phyloP scores from a whole-genome alignment of 345 rosid genomes.

The Dimocarpus longan region DNA sequence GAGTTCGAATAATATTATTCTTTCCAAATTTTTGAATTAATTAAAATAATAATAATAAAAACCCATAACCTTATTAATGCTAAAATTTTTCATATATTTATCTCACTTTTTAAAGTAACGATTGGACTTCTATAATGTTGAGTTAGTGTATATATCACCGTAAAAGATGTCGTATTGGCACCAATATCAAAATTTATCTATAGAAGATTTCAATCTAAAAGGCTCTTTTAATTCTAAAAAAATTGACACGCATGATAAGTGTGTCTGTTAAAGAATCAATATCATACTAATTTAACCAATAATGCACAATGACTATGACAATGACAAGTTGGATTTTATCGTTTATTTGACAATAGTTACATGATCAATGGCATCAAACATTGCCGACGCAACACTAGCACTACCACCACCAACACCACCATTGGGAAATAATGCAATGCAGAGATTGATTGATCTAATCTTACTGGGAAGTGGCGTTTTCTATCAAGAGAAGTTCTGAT shows the following conservation, averaged over 20 bases:
- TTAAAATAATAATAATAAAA: too few relatives aligned
- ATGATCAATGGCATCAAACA: background rate
- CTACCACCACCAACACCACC: background rate
- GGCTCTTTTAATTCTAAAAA: background rate
- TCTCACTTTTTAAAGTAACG: too few relatives aligned
- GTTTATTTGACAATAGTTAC: background rate
- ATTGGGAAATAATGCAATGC: background rate
- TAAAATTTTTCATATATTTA: too few relatives aligned
- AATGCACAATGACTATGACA: background rate
- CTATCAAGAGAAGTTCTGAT: background rate
- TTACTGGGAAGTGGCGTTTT: background rate
- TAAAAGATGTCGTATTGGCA: background rate
- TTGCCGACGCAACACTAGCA: background rate
- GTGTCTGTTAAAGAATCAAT: background rate
- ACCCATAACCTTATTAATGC: too few relatives aligned
- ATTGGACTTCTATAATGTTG: background rate
- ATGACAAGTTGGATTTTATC: background rate
- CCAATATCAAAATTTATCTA: background rate
- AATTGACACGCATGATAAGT: background rate
- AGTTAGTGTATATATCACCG: background rate
- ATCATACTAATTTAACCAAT: background rate
- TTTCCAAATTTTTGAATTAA: too few relatives aligned
- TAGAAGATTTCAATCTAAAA: background rate
- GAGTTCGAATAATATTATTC: too few relatives aligned
- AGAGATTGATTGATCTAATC: too few relatives aligned